Evolutionary conservation across 1,139 yeast genomes (phyloP).

Genomic region (Taphrina communis): DNA sequence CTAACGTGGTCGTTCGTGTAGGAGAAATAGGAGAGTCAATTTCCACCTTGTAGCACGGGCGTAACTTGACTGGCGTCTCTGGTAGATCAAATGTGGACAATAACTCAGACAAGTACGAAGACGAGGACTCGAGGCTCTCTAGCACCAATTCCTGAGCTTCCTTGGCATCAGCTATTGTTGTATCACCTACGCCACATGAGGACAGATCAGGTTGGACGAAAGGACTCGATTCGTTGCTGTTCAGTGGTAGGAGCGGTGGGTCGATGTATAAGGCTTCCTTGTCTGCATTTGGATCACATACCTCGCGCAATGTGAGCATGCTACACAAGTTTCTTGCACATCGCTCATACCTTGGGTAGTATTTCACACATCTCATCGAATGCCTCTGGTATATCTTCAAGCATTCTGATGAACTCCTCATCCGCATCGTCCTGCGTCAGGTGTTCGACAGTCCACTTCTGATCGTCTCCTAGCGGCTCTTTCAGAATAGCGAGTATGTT

Average conservation of each 20-base stretch:
- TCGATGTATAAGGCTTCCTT: conserved; percentile 1
- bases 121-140: conserved; percentile 3
- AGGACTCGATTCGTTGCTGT: background rate
- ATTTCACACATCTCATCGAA: background rate
- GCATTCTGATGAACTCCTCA: background rate
- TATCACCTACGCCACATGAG: background rate
- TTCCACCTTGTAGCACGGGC: background rate
- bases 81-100: background rate
- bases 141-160: background rate
- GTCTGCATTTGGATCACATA: background rate
- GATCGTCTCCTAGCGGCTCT: background rate
- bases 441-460: background rate
- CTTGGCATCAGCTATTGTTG: background rate
- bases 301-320: conserved; percentile 1
- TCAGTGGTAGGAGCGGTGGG: conserved; percentile 7
- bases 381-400: background rate
- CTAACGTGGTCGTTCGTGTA: background rate
- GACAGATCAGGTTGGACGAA: background rate
- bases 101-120: background rate
- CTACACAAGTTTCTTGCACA: too few relatives aligned
- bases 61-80: background rate
- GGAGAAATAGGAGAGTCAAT: conserved; percentile 15
- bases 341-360: background rate
- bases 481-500: background rate
- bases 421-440: background rate